Evolutionary conservation across 164 flowering plant genomes (phyloP).

Genomic region (Vitis amurensis): DNA sequence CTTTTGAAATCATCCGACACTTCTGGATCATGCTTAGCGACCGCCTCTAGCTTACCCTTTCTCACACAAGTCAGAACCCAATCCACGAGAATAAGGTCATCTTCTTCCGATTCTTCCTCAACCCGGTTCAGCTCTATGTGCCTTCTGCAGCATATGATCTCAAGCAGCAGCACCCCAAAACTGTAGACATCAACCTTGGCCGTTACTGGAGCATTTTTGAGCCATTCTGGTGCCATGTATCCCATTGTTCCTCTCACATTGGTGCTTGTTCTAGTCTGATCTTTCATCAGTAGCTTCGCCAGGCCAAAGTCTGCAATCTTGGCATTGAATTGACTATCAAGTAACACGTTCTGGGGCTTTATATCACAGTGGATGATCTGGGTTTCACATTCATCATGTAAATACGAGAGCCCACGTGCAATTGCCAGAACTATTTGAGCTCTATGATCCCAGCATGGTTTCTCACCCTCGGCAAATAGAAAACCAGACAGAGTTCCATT

Average conservation of each 20-base stretch:
- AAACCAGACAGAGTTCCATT: conserved; percentile 17
- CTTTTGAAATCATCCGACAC: conserved; percentile 5
- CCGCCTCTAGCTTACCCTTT: conserved; percentile 8
- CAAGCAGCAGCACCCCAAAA: conserved; percentile 23
- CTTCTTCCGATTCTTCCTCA: conserved; percentile 5
- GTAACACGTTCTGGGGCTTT: conserved; percentile 29
- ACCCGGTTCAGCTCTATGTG: conserved; percentile 17
- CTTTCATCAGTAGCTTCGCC: conserved; percentile 25
- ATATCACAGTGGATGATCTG: conserved; percentile 30
- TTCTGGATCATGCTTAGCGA: conserved; percentile 4
- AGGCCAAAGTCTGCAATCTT: conserved; percentile 39
- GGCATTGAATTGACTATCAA: conserved; percentile 15
- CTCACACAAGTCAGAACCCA: conserved; percentile 14
- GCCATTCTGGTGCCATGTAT: conserved; percentile 36
- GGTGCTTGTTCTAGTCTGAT: conserved; percentile 26
- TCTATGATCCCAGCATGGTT: conserved; percentile 27
- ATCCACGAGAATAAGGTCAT: conserved; percentile 15
- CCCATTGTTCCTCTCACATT: conserved; percentile 30
- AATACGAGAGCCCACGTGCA: conserved; percentile 22
- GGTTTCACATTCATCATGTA: conserved; percentile 24
- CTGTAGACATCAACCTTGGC: conserved; percentile 28
- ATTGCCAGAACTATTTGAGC: conserved; percentile 20
- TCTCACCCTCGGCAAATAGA: conserved; percentile 19
- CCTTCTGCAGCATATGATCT: conserved; percentile 29
- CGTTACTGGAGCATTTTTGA: conserved; percentile 22